These are phyloP conservation scores for Dalbergia oliveri DNA, from an alignment of 306 rosid genomes.

Conservation along the genomic window DNA sequence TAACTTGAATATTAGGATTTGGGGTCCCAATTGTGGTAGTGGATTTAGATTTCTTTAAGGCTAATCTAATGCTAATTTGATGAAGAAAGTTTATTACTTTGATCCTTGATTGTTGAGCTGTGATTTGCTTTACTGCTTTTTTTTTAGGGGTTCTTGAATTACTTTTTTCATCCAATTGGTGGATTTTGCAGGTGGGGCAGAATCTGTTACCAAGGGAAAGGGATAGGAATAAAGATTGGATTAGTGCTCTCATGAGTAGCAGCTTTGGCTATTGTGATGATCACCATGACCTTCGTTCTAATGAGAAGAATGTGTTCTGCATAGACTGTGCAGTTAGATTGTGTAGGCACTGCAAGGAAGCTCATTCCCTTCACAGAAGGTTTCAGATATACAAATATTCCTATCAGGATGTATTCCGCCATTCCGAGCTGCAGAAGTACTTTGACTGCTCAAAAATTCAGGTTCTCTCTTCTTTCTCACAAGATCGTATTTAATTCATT, in stretches of 20 bases:
- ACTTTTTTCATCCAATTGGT: conserved; percentile 27
- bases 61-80: neutral
- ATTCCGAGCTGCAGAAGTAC: conserved; percentile 73
- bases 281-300: conserved; percentile 71
- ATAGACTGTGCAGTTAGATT: conserved; percentile 73
- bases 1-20: conserved; percentile 31
- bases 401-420: conserved; percentile 85
- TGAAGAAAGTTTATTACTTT: conserved; percentile 24
- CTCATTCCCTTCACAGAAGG: conserved; percentile 75
- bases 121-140: conserved; percentile 9
- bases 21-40: neutral
- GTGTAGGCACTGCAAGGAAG: conserved; percentile 78
- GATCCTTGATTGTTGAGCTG: conserved; percentile 40
- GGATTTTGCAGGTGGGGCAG: conserved; percentile 64
- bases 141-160: conserved; percentile 39
- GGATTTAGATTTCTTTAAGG: conserved; percentile 43
- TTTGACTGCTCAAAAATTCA: conserved; percentile 90
- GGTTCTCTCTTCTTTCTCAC: conserved; percentile 55
- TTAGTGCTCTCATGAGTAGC: conserved; percentile 63
- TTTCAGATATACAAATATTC: conserved; percentile 91
- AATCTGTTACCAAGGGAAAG: conserved; percentile 52
- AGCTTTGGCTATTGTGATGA: conserved; percentile 76
- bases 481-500: conserved; percentile 36
- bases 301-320: conserved; percentile 82
- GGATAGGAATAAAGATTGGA: conserved; percentile 72